These are phyloP conservation scores for Hypocreales sp. DNA, from an alignment of 2,329 filamentous ascomycete genomes.

Conservation along the genomic window DNA sequence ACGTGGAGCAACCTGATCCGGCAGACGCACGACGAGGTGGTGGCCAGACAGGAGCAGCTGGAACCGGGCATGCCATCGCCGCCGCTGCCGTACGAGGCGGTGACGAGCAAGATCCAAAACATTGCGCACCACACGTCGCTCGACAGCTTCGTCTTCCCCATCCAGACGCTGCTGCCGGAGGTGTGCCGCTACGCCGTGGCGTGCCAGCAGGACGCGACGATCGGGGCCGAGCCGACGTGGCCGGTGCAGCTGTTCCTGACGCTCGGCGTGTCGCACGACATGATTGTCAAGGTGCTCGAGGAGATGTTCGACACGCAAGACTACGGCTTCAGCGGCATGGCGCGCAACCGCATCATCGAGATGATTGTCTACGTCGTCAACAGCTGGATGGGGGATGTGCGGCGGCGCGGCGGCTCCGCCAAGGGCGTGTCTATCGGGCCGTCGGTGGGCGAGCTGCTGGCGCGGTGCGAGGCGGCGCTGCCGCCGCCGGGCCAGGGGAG, in stretches of 20 bases:
- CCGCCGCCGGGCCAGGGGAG: constrained; percentile 20
- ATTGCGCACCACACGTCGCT: constrained; percentile 50
- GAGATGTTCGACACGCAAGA: constrained; percentile 42
- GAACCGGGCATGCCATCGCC: constrained; percentile 19
- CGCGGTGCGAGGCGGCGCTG: constrained; percentile 30
- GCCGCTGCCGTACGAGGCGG: constrained; percentile 51
- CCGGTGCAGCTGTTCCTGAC: constrained; percentile 39
- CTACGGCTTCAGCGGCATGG: constrained; percentile 37
- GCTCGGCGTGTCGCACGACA: constrained; percentile 39
- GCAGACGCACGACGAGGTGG: constrained; percentile 45
- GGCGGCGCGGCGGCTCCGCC: constrained; percentile 26
- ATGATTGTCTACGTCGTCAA: constrained; percentile 35
- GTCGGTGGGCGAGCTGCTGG: constrained; percentile 34
- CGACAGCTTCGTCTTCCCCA: constrained; percentile 52
- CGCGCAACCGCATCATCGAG: constrained; percentile 34
- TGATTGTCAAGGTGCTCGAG: constrained; percentile 40
- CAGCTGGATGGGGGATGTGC: constrained; percentile 32
- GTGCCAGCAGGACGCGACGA: constrained; percentile 40
- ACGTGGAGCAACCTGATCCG: constrained; percentile 78
- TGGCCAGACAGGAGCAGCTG: constrained; percentile 27
- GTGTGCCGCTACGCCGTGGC: constrained; percentile 47
- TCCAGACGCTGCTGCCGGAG: constrained; percentile 42
- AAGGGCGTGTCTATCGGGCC: constrained; percentile 23
- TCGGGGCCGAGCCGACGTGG: constrained; percentile 41
- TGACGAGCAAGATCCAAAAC: constrained; percentile 47